phyloP scores from a whole-genome alignment of 768 basidiomycete species.

The Boletus subcaerulescens region DNA sequence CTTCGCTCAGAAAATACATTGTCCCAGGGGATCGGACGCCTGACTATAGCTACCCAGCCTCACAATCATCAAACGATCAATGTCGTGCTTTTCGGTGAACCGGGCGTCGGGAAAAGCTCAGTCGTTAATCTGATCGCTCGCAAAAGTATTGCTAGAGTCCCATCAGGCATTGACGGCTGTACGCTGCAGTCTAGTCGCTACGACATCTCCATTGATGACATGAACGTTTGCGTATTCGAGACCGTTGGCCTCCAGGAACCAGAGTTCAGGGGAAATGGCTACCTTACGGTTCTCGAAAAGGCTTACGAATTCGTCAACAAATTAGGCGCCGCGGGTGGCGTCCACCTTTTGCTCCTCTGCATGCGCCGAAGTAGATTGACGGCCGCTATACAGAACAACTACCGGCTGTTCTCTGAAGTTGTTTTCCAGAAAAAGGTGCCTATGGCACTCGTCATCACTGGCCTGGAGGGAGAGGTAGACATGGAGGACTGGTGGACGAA shows the following conservation, averaged over 20 bases:
- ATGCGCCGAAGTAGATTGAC: slow-evolving; percentile 34
- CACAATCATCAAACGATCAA: neutral
- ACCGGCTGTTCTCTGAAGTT: slow-evolving; percentile 34
- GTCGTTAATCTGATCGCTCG: slow-evolving; percentile 6
- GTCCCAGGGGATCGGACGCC: too few relatives aligned
- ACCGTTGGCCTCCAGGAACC: neutral
- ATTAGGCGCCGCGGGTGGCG: slow-evolving; percentile 25
- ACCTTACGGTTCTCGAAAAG: slow-evolving; percentile 1
- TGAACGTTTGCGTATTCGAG: neutral
- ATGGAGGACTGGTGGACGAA: slow-evolving; percentile 1
- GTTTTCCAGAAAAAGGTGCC: slow-evolving; percentile 35
- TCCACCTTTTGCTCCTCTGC: slow-evolving; percentile 38
- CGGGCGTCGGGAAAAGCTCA: slow-evolving; percentile 5
- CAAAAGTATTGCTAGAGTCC: neutral
- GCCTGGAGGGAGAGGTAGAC: slow-evolving; percentile 6
- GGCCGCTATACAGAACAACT: slow-evolving; percentile 31
- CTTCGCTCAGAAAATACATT: neutral
- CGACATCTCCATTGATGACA: slow-evolving; percentile 8
- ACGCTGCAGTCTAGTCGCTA: slow-evolving; percentile 29
- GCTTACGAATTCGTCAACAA: slow-evolving; percentile 25
- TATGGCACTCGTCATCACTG: slow-evolving; percentile 34
- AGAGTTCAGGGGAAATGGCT: neutral
- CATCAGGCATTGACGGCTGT: slow-evolving; percentile 17
- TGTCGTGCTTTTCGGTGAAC: slow-evolving; percentile 4
- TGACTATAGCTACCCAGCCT: neutral